These are phyloP conservation scores for Neurospora africana DNA, from an alignment of 495 filamentous ascomycete genomes.

Conservation along the genomic window DNA sequence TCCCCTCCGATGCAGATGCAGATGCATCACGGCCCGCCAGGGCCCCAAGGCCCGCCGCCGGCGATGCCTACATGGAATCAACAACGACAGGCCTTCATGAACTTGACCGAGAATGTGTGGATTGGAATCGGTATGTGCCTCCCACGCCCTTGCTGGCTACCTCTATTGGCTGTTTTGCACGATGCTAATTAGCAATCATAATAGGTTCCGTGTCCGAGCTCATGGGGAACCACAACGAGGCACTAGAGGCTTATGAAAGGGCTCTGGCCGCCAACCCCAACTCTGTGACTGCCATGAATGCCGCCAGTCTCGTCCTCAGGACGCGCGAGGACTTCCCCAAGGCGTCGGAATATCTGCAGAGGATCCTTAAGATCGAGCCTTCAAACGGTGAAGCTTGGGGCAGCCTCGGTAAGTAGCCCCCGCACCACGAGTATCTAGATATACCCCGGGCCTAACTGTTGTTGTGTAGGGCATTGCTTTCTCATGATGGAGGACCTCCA, in stretches of 20 bases:
- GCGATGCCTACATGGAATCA: conserved; percentile 23
- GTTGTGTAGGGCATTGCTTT: conserved; percentile 71
- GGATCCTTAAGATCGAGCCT: conserved; percentile 79
- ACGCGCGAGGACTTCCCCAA: conserved; percentile 89
- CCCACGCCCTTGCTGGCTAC: not conserved
- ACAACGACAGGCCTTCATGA: conserved; percentile 33
- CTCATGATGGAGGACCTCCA: conserved; percentile 99
- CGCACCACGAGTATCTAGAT: not conserved
- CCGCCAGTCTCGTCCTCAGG: conserved; percentile 81
- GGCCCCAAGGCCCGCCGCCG: conserved; percentile 34
- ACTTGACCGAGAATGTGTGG: conserved; percentile 82
- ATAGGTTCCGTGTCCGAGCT: conserved; percentile 77
- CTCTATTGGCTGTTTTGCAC: not conserved
- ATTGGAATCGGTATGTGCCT: conserved; percentile 71
- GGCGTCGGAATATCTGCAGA: conserved; percentile 85
- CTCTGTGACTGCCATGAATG: conserved; percentile 89
- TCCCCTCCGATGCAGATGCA: conserved; percentile 48
- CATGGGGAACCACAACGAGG: conserved; percentile 80
- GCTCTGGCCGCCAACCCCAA: conserved; percentile 79
- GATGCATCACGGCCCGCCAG: conserved; percentile 44
- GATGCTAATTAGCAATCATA: conserved; percentile 14
- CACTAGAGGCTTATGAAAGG: conserved; percentile 77
- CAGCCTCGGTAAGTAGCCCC: conserved; percentile 59
- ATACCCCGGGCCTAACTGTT: not conserved
- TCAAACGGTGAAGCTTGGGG: conserved; percentile 95